Base-by-base conservation (phyloP, 306 rosid genomes). In the Cucumis hystrix region DNA sequence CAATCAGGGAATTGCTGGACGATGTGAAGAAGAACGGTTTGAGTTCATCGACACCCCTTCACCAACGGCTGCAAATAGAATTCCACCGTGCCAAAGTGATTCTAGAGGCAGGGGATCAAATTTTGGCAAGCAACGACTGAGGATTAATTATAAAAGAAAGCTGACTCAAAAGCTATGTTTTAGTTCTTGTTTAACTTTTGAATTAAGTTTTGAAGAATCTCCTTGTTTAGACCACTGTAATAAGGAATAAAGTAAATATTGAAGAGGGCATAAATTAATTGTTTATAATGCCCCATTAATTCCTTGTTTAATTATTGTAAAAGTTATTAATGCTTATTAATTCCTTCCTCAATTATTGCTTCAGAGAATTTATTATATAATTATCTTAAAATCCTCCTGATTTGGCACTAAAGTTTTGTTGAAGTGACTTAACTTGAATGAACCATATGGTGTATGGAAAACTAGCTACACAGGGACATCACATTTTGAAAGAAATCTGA, bases 31-130 rank as follows among this genome's bases (percentile, higher is more conserved):
- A 79, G 81, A 84, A 75, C 37, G 87, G 87, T 7, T 60, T 68
- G 65, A 66, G 54, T 61, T 49, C 82, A 61, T 78, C 85, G 8
- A 75, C 72, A 7, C 56, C 76, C 8, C 58, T 84, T 57, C 83
- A 81, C 63, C 83, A 82, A 18, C 80, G 87, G 45, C 78, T 84
- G 39, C 87, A 84, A 74, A 81, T 84, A 23, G 87, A 84, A 33
- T 84, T 81, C 63, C 85, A 81, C 30, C 66, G 63, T 70, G 80
- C 87, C 37, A 39, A 59, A 25, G 49, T 73, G 66, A 25, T 49
- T 6, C 30, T 21, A 12, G 64, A 41, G 69, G 63, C 77, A 5
- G 25, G 3, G 8, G 74, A 54, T 15, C 82, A 84, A 61, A 33
- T 11, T 58, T 68, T 82, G 6, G 66, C 43, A 51, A 33, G 59